Percentiles rank a stretch among this genome's conserved stretches.
Conservation (phyloP, 768 basidiomycete genomes). For the Auriscalpium vulgare region DNA sequence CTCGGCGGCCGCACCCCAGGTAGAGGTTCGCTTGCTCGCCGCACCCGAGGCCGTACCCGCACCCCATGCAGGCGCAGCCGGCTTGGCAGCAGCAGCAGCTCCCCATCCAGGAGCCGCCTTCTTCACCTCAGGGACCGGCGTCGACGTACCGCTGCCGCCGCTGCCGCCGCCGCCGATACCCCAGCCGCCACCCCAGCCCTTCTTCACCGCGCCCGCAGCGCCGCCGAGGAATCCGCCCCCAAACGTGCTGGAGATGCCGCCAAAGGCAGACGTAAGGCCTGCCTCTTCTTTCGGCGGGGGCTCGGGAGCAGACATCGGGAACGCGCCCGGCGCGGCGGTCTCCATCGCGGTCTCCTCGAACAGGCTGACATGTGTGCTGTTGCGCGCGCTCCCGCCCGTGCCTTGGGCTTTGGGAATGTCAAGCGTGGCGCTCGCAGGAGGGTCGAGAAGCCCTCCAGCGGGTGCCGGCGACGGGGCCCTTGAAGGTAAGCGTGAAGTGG, state of each 20-base stretch:
- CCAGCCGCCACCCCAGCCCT: neutral
- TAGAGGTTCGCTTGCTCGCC: too few species aligned
- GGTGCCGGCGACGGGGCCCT: constrained; percentile 1
- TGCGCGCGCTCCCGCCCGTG: neutral
- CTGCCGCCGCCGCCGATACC: neutral
- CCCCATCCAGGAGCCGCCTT: neutral
- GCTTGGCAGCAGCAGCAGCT: neutral
- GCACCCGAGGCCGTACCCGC: neutral
- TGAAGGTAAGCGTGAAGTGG: neutral
- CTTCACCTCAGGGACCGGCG: too few species aligned
- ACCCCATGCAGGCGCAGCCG: neutral
- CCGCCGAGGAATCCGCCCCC: neutral
- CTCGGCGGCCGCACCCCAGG: neutral
- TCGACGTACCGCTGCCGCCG: too few species aligned
- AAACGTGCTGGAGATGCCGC: neutral
- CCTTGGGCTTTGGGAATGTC: too few species aligned
- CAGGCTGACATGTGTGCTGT: neutral
- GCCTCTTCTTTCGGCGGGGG: neutral
- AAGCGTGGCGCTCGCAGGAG: neutral
- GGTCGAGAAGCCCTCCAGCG: neutral
- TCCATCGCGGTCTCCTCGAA: neutral
- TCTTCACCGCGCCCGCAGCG: neutral
- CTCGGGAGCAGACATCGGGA: neutral
- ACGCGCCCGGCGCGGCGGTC: neutral
- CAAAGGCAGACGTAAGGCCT: neutral